Evolutionary conservation across 2,329 filamentous ascomycete genomes (phyloP).

Genomic region (Hymenoscyphus albidus): DNA sequence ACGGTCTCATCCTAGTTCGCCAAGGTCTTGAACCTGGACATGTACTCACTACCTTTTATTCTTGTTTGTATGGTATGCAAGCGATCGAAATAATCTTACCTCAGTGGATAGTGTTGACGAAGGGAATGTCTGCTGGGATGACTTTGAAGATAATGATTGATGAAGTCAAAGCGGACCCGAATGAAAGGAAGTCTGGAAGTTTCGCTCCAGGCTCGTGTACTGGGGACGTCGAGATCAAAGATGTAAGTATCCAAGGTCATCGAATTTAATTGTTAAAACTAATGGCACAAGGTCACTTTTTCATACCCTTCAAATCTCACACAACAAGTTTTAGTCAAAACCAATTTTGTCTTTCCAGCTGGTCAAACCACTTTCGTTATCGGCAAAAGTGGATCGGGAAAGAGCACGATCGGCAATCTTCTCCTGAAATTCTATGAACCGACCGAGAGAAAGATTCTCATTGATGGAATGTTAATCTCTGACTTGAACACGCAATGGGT

Average conservation of each 20-base stretch:
- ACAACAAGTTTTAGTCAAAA: constrained; percentile 54
- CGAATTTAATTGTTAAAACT: neutral
- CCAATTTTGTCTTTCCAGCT: constrained; percentile 66
- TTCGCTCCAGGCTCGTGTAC: constrained; percentile 44
- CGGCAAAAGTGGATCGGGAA: constrained; percentile 84
- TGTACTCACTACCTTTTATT: constrained; percentile 82
- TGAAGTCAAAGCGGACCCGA: constrained; percentile 30
- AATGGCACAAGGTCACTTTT: constrained; percentile 63
- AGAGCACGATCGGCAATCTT: constrained; percentile 81
- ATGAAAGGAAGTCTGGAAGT: constrained; percentile 31
- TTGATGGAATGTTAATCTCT: constrained; percentile 64
- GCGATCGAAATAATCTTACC: constrained; percentile 71
- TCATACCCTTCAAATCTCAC: constrained; percentile 70
- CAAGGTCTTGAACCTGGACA: constrained; percentile 56
- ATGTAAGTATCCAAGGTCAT: constrained; percentile 47
- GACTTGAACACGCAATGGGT: constrained; percentile 67
- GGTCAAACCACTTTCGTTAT: constrained; percentile 76
- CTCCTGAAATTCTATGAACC: constrained; percentile 75
- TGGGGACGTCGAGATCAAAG: constrained; percentile 65
- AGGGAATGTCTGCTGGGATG: constrained; percentile 70
- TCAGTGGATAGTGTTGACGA: constrained; percentile 72
- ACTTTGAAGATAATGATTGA: constrained; percentile 51
- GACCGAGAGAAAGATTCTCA: constrained; percentile 56
- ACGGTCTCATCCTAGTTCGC: constrained; percentile 67
- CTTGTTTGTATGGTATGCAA: constrained; percentile 71